A percentile compares a stretch with the other conserved stretches of the same genome.
phyloP scores from a whole-genome alignment of 148 eudicot species.

The Rhododendron kiyosumense region DNA sequence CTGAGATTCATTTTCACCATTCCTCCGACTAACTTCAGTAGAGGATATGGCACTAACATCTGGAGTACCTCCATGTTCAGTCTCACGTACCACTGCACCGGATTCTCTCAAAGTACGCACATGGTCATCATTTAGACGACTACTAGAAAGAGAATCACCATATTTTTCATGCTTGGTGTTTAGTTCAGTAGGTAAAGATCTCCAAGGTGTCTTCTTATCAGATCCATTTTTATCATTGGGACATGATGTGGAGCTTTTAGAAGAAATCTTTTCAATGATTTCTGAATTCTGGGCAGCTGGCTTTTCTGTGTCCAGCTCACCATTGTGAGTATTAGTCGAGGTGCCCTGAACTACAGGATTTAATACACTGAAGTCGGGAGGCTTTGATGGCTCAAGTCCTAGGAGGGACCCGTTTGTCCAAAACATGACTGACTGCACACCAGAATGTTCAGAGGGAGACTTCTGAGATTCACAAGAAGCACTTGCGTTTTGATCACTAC shows the following conservation, averaged over 20 bases:
- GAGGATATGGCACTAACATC: conserved; percentile 21
- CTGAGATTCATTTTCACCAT: conserved; percentile 41
- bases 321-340: conserved; percentile 11
- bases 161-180: conserved; percentile 24
- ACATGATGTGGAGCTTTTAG: conserved; percentile 17
- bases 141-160: conserved; percentile 18
- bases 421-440: conserved; percentile 34
- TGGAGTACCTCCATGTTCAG: conserved; percentile 16
- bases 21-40: conserved; percentile 19
- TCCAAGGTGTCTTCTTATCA: conserved; percentile 25
- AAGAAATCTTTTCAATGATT: conserved; percentile 10
- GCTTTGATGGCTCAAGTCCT: conserved; percentile 91
- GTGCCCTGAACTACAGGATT: conserved; percentile 25
- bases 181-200: conserved; percentile 28
- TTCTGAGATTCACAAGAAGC: conserved; percentile 24
- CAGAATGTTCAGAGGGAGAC: conserved; percentile 29
- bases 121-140: conserved; percentile 9
- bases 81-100: conserved; percentile 18
- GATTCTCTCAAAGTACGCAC: conserved; percentile 16
- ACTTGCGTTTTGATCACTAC: conserved; percentile 7
- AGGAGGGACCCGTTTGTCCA: conserved; percentile 91
- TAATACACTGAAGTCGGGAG: conserved; percentile 49
- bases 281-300: conserved; percentile 22
- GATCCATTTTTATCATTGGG: conserved; percentile 23
- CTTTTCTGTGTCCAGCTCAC: conserved; percentile 20